Evolutionary conservation across 495 filamentous ascomycete genomes (phyloP).

Genomic region (Baudoinia panamericana): DNA sequence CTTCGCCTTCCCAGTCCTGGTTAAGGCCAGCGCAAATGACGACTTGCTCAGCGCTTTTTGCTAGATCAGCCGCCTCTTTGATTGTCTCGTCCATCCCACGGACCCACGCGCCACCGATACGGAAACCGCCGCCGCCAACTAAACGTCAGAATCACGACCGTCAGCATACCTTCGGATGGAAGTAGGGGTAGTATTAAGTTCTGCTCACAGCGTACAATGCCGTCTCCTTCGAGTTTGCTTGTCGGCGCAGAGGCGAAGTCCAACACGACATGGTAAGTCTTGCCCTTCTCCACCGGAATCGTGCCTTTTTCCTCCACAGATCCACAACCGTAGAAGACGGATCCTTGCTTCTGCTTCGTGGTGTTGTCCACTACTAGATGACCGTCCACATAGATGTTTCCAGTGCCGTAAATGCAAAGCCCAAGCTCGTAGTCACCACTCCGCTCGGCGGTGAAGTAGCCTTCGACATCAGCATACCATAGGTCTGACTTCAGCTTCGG

Average conservation of each 20-base stretch:
- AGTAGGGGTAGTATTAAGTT: no score
- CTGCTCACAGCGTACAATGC: constrained; percentile 32
- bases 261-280: constrained; percentile 46
- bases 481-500: constrained; percentile 39
- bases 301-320: constrained; percentile 48
- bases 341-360: constrained; percentile 46
- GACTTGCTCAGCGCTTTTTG: constrained; percentile 54
- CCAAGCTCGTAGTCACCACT: constrained; percentile 61
- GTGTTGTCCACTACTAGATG: constrained; percentile 58
- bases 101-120: constrained; percentile 62
- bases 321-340: constrained; percentile 46
- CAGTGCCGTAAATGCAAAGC: constrained; percentile 63
- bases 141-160: no score
- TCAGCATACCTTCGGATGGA: no score
- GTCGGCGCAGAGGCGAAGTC: constrained; percentile 54
- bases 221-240: constrained; percentile 42
- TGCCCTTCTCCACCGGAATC: constrained; percentile 43
- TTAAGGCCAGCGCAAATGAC: constrained; percentile 70
- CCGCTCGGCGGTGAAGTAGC: constrained; percentile 43
- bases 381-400: constrained; percentile 54
- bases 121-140: constrained; percentile 61
- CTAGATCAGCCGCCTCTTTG: constrained; percentile 46
- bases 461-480: constrained; percentile 53
- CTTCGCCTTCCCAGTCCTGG: constrained; percentile 79
- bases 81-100: constrained; percentile 55